Conservation (phyloP, 1,284 basidiomycete species). For the Ustilago esculenta region DNA sequence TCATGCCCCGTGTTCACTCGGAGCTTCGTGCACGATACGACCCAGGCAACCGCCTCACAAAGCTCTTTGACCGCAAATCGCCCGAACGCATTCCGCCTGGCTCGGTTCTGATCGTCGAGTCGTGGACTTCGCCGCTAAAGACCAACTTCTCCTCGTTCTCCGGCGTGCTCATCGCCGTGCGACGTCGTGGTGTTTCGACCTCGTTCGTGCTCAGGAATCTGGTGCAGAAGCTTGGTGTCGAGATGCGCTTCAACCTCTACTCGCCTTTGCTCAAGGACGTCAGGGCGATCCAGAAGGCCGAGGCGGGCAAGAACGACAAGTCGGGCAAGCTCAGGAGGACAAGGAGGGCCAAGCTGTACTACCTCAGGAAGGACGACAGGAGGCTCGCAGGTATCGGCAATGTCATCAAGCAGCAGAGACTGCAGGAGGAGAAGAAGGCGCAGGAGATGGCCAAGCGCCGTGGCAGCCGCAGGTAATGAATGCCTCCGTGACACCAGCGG, state of each 20-base stretch:
- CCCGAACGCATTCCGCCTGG: constrained; percentile 58
- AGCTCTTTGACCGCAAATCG: constrained; percentile 60
- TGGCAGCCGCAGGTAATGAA: constrained; percentile 26
- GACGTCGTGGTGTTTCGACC: constrained; percentile 58
- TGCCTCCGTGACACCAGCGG: too few relatives aligned
- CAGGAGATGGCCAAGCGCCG: constrained; percentile 40
- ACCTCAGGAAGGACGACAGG: constrained; percentile 61
- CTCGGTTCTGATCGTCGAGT: constrained; percentile 63
- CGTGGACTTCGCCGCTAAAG: constrained; percentile 55
- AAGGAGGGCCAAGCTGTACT: constrained; percentile 65
- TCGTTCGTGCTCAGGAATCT: constrained; percentile 64
- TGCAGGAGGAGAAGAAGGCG: constrained; percentile 46
- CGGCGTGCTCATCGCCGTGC: constrained; percentile 62
- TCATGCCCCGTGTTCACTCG: constrained; percentile 57
- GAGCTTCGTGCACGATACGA: constrained; percentile 58
- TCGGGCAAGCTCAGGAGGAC: constrained; percentile 51
- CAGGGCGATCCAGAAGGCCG: constrained; percentile 58
- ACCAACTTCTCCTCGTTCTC: constrained; percentile 60
- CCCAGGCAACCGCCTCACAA: constrained; percentile 53
- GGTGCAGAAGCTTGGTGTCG: constrained; percentile 66
- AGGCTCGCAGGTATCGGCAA: constrained; percentile 53
- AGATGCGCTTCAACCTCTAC: constrained; percentile 64
- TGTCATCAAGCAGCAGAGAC: constrained; percentile 56
- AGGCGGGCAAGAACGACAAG: constrained; percentile 56
- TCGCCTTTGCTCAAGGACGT: constrained; percentile 64